phyloP scores from a whole-genome alignment of 805 yeast genomes.

The Candida odintsovae region DNA sequence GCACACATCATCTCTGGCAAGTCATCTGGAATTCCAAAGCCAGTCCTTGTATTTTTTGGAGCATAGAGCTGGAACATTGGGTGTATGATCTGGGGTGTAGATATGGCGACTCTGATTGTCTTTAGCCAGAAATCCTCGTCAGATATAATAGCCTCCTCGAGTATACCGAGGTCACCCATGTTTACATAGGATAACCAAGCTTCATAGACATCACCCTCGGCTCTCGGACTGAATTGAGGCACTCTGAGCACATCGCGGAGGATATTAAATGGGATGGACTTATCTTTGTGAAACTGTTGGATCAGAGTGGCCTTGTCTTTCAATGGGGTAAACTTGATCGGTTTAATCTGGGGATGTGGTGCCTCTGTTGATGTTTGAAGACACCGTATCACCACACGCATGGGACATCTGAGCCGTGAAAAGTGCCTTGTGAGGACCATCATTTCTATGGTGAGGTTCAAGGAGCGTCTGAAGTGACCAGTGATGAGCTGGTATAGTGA shows the following conservation, averaged over 20 bases:
- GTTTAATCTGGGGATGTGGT: neutral
- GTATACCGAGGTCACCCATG: constrained; percentile 6
- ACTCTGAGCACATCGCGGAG: constrained; percentile 16
- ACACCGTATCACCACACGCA: neutral
- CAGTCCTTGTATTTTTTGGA: constrained; percentile 1
- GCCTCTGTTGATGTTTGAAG: neutral
- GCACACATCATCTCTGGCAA: constrained; percentile 11
- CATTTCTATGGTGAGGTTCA: no score
- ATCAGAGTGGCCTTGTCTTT: constrained; percentile 13
- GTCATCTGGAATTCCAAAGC: constrained; percentile 6
- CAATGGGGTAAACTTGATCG: constrained; percentile 11
- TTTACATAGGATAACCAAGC: constrained; percentile 13
- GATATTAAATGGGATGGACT: constrained; percentile 16
- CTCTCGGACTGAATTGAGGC: constrained; percentile 2
- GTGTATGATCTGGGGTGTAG: constrained; percentile 11
- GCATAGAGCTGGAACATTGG: constrained; percentile 5
- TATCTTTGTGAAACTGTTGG: constrained; percentile 9
- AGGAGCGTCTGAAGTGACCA: neutral
- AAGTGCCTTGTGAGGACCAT: neutral
- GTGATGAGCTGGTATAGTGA: neutral
- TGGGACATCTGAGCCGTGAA: neutral
- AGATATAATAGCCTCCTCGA: neutral
- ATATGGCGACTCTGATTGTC: constrained; percentile 11
- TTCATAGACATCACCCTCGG: constrained; percentile 8
- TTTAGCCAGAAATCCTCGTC: constrained; percentile 11